A percentile compares a stretch with the other conserved stretches of the same genome.
phyloP scores from a whole-genome alignment of 495 filamentous ascomycete species.

The Cercophora newfieldiana region DNA sequence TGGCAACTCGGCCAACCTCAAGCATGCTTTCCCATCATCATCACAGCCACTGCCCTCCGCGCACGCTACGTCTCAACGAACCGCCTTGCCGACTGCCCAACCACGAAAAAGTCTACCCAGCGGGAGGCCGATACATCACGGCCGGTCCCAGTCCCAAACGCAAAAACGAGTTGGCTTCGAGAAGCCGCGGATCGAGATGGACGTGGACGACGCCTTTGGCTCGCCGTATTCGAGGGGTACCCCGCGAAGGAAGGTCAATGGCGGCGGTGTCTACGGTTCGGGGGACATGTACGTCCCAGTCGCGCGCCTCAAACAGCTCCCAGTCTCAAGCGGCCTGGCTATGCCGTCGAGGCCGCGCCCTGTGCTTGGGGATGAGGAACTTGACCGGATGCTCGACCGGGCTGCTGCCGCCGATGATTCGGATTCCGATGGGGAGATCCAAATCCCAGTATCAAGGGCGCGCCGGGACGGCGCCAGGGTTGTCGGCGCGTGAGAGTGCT shows the following conservation, averaged over 20 bases:
- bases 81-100: slow-evolving; percentile 43
- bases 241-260: slow-evolving; percentile 42
- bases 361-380: slow-evolving; percentile 42
- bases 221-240: slow-evolving; percentile 41
- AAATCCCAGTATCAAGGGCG: slow-evolving; percentile 35
- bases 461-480: slow-evolving; percentile 32
- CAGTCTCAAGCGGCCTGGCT: slow-evolving; percentile 41
- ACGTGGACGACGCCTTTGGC: slow-evolving; percentile 43
- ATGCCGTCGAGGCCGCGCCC: slow-evolving; percentile 37
- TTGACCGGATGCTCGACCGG: slow-evolving; percentile 50
- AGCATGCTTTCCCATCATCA: slow-evolving; percentile 47
- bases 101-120: slow-evolving; percentile 47
- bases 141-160: slow-evolving; percentile 33
- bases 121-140: slow-evolving; percentile 41
- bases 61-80: slow-evolving; percentile 29
- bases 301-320: slow-evolving; percentile 35
- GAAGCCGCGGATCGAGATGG: slow-evolving; percentile 45
- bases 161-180: slow-evolving; percentile 50
- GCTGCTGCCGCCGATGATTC: slow-evolving; percentile 44
- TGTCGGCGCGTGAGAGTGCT: slow-evolving; percentile 30
- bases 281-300: slow-evolving; percentile 16
- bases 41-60: slow-evolving; percentile 34
- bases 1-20: slow-evolving; percentile 64
- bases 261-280: slow-evolving; percentile 22
- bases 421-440: slow-evolving; percentile 52